These are phyloP conservation scores for Globisporangium viniferum DNA, from an alignment of 352 stramenopile species.

Conservation along the genomic window DNA sequence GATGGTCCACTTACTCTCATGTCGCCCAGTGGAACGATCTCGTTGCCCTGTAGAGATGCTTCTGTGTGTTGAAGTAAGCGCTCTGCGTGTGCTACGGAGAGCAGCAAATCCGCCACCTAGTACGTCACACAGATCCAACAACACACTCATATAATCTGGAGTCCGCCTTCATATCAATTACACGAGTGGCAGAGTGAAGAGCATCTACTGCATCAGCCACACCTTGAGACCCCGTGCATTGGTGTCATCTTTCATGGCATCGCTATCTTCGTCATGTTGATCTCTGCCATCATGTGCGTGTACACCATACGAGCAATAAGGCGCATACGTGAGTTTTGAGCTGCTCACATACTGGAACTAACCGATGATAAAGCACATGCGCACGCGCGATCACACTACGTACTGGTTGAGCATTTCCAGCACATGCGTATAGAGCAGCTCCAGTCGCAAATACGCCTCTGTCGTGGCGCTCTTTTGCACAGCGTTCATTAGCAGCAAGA, in stretches of 20 bases:
- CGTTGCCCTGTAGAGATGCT: not conserved
- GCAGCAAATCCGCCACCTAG: conserved; percentile 26
- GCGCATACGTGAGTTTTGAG: not conserved
- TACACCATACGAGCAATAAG: not conserved
- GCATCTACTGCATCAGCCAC: not conserved
- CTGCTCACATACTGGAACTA: not conserved
- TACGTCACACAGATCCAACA: not conserved
- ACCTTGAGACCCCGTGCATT: conserved; percentile 18
- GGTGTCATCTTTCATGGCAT: not conserved
- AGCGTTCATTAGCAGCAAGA: not conserved
- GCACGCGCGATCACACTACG: not conserved
- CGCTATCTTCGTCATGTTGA: not conserved
- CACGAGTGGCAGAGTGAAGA: not conserved
- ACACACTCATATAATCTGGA: not conserved
- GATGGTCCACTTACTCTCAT: not conserved
- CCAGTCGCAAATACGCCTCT: conserved; percentile 31
- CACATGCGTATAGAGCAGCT: conserved; percentile 32
- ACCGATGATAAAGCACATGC: not conserved
- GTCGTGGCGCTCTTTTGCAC: conserved; percentile 12
- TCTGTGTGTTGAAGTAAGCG: conserved; percentile 20
- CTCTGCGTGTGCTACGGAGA: conserved; percentile 30
- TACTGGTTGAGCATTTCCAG: conserved; percentile 26
- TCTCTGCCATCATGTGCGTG: not conserved
- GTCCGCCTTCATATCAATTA: not conserved
- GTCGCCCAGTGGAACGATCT: conserved; percentile 1